A percentile compares a stretch with the other conserved stretches of the same genome.
phyloP scores from a whole-genome alignment of 331 rosid species.

The Quercus lobata region DNA sequence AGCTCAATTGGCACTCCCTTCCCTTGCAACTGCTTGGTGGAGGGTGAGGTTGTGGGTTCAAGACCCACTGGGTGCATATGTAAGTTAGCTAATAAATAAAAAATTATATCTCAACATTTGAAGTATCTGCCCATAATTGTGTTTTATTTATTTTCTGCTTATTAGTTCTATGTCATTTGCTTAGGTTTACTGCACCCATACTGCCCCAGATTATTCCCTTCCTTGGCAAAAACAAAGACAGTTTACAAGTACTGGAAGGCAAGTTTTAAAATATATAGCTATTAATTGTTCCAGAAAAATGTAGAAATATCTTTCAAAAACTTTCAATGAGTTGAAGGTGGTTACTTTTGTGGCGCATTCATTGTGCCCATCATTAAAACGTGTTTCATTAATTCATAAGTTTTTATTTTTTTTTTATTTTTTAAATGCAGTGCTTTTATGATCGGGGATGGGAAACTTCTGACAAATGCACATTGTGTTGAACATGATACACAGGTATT shows the following conservation, averaged over 20 bases:
- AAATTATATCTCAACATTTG: neutral
- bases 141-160: neutral
- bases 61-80: too few species aligned
- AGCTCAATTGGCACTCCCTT: too few species aligned
- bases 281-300: neutral
- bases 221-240: conserved; percentile 99
- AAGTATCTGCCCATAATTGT: neutral
- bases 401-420: neutral
- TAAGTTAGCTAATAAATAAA: too few species aligned
- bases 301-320: neutral
- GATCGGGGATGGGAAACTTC: conserved; percentile 79
- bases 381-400: neutral
- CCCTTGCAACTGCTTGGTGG: too few species aligned
- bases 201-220: conserved; percentile 95
- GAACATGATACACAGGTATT: conserved; percentile 93
- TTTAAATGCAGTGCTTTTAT: conserved; percentile 84
- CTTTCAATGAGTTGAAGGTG: neutral
- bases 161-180: conserved; percentile 11
- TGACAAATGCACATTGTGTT: conserved; percentile 98
- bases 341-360: neutral
- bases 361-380: neutral
- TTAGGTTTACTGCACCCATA: conserved; percentile 97
- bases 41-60: too few species aligned
- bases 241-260: conserved; percentile 95
- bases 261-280: conserved; percentile 36